A percentile compares a stretch with the other conserved stretches of the same genome.
These are phyloP conservation scores for Elaeis guineensis DNA, from an alignment of 176 grass and related monocot species.

Conservation along the genomic window DNA sequence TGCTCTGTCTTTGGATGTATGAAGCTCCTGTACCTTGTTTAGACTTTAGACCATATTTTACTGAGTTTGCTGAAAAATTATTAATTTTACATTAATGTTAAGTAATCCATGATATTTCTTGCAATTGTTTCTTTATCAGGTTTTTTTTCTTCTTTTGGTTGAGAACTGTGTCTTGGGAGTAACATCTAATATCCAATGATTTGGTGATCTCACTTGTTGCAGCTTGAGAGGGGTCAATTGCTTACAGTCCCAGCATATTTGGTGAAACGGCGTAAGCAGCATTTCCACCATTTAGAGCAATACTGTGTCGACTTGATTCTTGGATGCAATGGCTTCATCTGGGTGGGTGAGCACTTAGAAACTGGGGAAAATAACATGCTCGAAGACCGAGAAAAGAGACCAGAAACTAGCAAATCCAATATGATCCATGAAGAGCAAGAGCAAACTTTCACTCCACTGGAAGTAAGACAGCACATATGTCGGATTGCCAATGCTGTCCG, in stretches of 20 bases:
- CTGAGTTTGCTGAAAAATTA: too few species aligned
- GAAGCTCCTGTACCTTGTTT: too few species aligned
- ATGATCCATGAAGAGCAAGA: not conserved
- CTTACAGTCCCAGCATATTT: constrained; percentile 69
- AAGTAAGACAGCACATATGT: constrained; percentile 62
- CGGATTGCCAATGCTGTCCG: constrained; percentile 70
- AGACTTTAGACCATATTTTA: too few species aligned
- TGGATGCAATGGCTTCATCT: constrained; percentile 86
- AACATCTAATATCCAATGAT: too few species aligned
- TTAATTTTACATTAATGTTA: too few species aligned
- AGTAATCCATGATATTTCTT: too few species aligned
- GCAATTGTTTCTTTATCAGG: too few species aligned
- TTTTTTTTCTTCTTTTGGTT: too few species aligned
- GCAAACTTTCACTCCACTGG: constrained; percentile 34
- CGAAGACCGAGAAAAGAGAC: constrained; percentile 22
- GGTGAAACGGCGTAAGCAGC: constrained; percentile 78
- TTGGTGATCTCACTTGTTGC: constrained; percentile 18
- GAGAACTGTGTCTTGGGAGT: too few species aligned
- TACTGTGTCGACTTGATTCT: constrained; percentile 74
- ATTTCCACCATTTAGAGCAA: constrained; percentile 75
- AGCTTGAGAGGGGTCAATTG: constrained; percentile 87
- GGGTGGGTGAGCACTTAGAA: constrained; percentile 76
- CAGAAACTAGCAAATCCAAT: not conserved
- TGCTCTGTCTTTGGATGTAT: too few species aligned
- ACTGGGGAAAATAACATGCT: constrained; percentile 26